A percentile compares a stretch with the other conserved stretches of the same genome.
Evolutionary conservation across 2,329 filamentous ascomycete genomes (phyloP).

Genomic region (Alternaria arbusti): DNA sequence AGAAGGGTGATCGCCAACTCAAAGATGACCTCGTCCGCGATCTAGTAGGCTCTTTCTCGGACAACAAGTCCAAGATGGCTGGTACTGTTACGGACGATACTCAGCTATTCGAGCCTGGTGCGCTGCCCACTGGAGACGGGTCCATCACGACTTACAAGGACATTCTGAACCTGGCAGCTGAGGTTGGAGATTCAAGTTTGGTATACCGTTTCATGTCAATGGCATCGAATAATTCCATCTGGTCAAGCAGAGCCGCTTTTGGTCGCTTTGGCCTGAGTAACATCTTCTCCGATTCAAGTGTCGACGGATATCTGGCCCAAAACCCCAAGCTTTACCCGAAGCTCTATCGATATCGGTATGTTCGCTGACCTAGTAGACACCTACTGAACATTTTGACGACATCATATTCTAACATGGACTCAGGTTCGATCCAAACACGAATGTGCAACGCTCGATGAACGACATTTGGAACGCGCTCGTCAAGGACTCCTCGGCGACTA

Average conservation of each 20-base stretch:
- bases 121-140: slow-evolving; percentile 86
- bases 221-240: slow-evolving; percentile 93
- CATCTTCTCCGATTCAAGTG: slow-evolving; percentile 83
- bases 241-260: slow-evolving; percentile 96
- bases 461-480: slow-evolving; percentile 98
- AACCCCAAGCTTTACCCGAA: slow-evolving; percentile 97
- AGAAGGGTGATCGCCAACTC: slow-evolving; percentile 81
- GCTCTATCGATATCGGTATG: slow-evolving; percentile 79
- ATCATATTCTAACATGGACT: slow-evolving; percentile 18
- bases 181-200: slow-evolving; percentile 94
- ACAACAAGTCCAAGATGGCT: slow-evolving; percentile 70
- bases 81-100: slow-evolving; percentile 88
- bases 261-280: slow-evolving; percentile 91
- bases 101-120: slow-evolving; percentile 89
- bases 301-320: slow-evolving; percentile 70
- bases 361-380: not conserved
- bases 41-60: slow-evolving; percentile 84
- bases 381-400: not conserved
- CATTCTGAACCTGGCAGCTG: slow-evolving; percentile 92
- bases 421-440: slow-evolving; percentile 86
- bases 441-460: slow-evolving; percentile 94
- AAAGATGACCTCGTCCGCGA: slow-evolving; percentile 86
- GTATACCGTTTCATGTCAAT: slow-evolving; percentile 99
- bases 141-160: slow-evolving; percentile 97
- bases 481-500: slow-evolving; percentile 78